Evolutionary conservation across 2,329 filamentous ascomycete species (phyloP).

Genomic region (Bipolaris sorokiniana): DNA sequence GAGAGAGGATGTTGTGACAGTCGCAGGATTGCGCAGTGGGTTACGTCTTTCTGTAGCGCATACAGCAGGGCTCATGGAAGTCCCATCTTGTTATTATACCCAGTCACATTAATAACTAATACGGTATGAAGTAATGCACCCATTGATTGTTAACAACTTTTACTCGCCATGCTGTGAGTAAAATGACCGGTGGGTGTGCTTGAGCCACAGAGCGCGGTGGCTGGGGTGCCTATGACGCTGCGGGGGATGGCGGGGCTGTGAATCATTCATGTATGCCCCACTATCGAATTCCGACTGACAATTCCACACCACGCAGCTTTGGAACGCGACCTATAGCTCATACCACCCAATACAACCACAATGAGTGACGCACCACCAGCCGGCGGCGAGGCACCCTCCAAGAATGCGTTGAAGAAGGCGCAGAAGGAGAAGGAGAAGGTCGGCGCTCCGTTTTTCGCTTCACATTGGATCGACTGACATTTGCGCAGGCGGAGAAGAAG

Average conservation of each 20-base stretch:
- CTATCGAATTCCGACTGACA: slow-evolving; percentile 17
- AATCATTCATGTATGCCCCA: slow-evolving; percentile 25
- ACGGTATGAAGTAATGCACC: background rate
- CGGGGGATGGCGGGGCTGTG: slow-evolving; percentile 25
- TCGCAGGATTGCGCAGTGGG: background rate
- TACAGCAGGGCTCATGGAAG: slow-evolving; percentile 4
- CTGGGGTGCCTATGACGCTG: slow-evolving; percentile 24
- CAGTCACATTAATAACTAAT: slow-evolving; percentile 11
- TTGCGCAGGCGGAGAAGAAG: slow-evolving; percentile 49
- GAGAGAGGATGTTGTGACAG: background rate
- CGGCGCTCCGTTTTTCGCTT: background rate
- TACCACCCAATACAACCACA: slow-evolving; percentile 10
- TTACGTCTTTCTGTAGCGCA: slow-evolving; percentile 5
- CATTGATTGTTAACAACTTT: background rate
- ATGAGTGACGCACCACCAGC: slow-evolving; percentile 43
- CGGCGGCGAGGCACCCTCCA: slow-evolving; percentile 42
- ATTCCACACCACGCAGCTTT: slow-evolving; percentile 5
- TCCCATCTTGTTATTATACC: slow-evolving; percentile 14
- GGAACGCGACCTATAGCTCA: background rate
- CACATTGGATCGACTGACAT: slow-evolving; percentile 17
- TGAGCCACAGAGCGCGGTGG: background rate
- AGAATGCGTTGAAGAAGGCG: slow-evolving; percentile 52
- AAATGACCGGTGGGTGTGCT: background rate
- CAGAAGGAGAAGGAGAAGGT: slow-evolving; percentile 53
- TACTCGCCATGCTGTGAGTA: background rate